Percentiles rank a stretch among this genome's conserved stretches.
These are phyloP conservation scores for Diaporthe capsici DNA, from an alignment of 2,329 filamentous ascomycete species.

Conservation along the genomic window DNA sequence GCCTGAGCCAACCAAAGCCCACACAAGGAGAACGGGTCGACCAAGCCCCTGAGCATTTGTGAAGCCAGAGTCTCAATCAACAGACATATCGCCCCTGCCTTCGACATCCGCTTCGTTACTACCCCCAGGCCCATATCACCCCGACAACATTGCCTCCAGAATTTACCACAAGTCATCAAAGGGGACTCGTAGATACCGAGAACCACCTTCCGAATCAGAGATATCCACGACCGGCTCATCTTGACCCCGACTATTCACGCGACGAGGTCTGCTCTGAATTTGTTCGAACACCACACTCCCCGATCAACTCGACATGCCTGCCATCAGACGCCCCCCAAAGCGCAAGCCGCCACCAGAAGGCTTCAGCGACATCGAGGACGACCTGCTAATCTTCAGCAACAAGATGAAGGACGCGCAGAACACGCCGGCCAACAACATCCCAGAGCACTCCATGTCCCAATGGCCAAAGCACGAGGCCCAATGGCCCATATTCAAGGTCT, in stretches of 20 bases:
- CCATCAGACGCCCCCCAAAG: conserved; percentile 81
- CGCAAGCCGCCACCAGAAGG: conserved; percentile 87
- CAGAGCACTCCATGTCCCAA: conserved; percentile 69
- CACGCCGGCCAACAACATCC: conserved; percentile 82
- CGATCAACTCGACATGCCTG: conserved; percentile 71
- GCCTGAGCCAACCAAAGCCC: too few species aligned
- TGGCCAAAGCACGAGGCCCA: conserved; percentile 83
- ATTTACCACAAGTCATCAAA: too few species aligned
- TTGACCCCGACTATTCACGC: not conserved
- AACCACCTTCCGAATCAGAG: too few species aligned
- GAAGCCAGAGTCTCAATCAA: too few species aligned
- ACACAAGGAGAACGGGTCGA: too few species aligned
- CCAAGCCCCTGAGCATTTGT: too few species aligned
- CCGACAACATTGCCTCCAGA: too few species aligned
- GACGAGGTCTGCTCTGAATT: not conserved
- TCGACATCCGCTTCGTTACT: too few species aligned
- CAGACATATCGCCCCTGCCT: too few species aligned
- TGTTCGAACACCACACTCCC: not conserved
- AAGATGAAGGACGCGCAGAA: conserved; percentile 98
- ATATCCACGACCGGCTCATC: too few species aligned
- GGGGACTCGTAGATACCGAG: too few species aligned
- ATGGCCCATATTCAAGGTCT: conserved; percentile 98
- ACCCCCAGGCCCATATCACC: too few species aligned
- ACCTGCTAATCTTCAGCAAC: conserved; percentile 86
- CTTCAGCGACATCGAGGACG: conserved; percentile 90